phyloP scores from a whole-genome alignment of 768 basidiomycete species.

The Cubamyces sp. region DNA sequence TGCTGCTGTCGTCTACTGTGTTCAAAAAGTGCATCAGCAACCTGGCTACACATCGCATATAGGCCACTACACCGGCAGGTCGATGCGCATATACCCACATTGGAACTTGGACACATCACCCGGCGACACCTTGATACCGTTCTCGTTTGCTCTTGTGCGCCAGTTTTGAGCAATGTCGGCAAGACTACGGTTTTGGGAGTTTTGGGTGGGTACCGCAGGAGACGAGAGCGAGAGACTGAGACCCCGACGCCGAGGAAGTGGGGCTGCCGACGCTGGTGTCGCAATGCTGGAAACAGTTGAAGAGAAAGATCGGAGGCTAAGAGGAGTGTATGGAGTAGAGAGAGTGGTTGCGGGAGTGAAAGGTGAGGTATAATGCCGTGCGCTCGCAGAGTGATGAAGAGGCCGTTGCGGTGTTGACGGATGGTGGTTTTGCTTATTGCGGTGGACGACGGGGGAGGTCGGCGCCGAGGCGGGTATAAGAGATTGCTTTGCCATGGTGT shows the following conservation, averaged over 20 bases:
- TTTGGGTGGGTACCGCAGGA: slow-evolving; percentile 42
- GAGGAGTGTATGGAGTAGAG: slow-evolving; percentile 68
- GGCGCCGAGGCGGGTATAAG: slow-evolving; percentile 47
- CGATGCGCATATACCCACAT: slow-evolving; percentile 35
- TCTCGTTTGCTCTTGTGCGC: slow-evolving; percentile 71
- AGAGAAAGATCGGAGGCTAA: slow-evolving; percentile 66
- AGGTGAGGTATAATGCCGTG: slow-evolving; percentile 57
- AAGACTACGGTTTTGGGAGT: slow-evolving; percentile 49
- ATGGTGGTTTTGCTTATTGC: slow-evolving; percentile 39
- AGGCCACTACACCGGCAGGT: background rate
- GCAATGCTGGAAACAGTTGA: slow-evolving; percentile 56
- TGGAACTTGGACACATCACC: slow-evolving; percentile 47
- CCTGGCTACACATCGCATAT: background rate
- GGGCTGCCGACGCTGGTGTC: slow-evolving; percentile 56
- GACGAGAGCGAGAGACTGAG: slow-evolving; percentile 45
- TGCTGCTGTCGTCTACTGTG: slow-evolving; percentile 25
- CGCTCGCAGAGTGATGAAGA: slow-evolving; percentile 32
- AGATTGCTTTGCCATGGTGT: slow-evolving; percentile 33
- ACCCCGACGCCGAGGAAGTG: slow-evolving; percentile 40
- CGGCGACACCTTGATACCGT: slow-evolving; percentile 67
- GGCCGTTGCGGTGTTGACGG: slow-evolving; percentile 72
- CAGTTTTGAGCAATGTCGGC: slow-evolving; percentile 70
- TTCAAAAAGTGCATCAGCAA: background rate
- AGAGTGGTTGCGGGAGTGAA: slow-evolving; percentile 56
- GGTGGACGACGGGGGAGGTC: slow-evolving; percentile 45